phyloP scores from a whole-genome alignment of 192 early-diverging fungal genomes.

The Lobulomyces angularis region DNA sequence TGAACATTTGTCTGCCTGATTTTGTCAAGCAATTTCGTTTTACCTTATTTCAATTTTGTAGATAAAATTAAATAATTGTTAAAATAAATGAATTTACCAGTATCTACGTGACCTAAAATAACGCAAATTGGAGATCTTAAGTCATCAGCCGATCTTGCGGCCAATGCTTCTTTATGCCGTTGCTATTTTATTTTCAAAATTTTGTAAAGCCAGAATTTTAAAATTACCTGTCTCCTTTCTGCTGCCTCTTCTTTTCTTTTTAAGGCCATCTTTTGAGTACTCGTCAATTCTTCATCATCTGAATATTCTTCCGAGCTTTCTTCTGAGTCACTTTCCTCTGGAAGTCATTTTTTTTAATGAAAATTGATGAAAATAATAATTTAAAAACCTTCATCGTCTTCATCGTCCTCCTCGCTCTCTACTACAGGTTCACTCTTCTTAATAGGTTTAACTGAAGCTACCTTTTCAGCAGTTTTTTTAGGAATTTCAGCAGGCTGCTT shows the following conservation, averaged over 20 bases:
- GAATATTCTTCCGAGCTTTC: constrained; percentile 15
- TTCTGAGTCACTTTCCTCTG: constrained; percentile 1
- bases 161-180: constrained; percentile 61
- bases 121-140: constrained; percentile 94
- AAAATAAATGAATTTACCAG: constrained; percentile 49
- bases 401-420: too few species aligned
- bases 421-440: too few species aligned
- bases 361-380: too few species aligned
- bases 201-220: background rate
- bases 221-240: constrained; percentile 42
- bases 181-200: constrained; percentile 25
- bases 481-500: constrained; percentile 1
- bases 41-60: constrained; percentile 17
- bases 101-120: constrained; percentile 98
- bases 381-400: too few species aligned
- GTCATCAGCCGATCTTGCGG: constrained; percentile 74
- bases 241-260: constrained; percentile 68
- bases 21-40: constrained; percentile 97
- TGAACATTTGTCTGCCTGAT: constrained; percentile 99
- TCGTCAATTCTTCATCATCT: constrained; percentile 51
- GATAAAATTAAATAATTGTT: constrained; percentile 5
- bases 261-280: constrained; percentile 45
- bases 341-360: constrained; percentile 2
- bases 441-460: too few species aligned
- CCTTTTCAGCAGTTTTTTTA: constrained; percentile 7